These are phyloP conservation scores for Haplosporangium gracile DNA, from an alignment of 192 early-diverging fungal species.

Conservation along the genomic window DNA sequence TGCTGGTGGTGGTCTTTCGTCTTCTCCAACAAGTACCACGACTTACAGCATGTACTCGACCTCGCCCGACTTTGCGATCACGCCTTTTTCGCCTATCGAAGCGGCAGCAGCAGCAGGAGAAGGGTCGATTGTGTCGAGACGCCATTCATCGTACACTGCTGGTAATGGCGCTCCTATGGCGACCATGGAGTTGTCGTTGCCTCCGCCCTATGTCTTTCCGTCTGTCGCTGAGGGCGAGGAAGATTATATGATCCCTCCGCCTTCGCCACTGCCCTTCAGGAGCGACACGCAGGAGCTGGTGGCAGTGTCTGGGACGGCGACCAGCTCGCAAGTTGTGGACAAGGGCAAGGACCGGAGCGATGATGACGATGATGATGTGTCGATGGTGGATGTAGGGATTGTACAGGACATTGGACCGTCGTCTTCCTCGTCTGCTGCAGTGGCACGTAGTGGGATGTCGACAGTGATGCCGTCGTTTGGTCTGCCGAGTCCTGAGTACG, in stretches of 20 bases:
- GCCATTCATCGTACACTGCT: background rate
- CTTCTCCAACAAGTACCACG: background rate
- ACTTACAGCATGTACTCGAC: background rate
- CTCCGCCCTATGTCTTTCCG: conserved; percentile 4
- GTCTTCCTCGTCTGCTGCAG: background rate
- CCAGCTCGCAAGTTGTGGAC: background rate
- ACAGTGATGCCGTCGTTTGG: background rate
- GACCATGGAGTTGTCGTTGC: background rate
- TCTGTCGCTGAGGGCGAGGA: background rate
- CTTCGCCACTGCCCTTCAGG: background rate
- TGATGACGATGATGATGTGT: background rate
- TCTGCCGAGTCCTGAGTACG: conserved; percentile 19
- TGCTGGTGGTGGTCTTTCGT: background rate
- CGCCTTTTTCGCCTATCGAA: background rate
- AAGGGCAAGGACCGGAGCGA: background rate
- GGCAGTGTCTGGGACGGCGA: background rate
- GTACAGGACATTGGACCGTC: background rate
- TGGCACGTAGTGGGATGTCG: background rate
- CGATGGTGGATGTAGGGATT: background rate
- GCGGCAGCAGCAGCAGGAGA: background rate
- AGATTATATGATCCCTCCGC: background rate
- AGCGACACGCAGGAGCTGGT: background rate
- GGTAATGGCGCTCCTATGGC: background rate
- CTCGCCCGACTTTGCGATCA: background rate
- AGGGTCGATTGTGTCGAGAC: background rate